Percentiles rank a stretch among this genome's conserved stretches.
phyloP scores from a whole-genome alignment of 148 eudicot species.

The Amaranthus hypochondriacus region DNA sequence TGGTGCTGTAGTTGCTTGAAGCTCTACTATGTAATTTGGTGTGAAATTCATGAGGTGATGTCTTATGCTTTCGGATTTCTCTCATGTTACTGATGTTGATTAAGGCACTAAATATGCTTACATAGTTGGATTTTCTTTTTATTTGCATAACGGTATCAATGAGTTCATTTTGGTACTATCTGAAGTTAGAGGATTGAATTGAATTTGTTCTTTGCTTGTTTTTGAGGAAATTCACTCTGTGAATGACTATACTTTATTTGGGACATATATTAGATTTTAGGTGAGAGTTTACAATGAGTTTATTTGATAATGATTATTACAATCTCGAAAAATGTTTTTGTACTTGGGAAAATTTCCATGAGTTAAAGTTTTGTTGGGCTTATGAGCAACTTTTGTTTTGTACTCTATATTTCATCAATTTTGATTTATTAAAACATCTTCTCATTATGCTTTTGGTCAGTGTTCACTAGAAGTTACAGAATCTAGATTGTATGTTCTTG shows the following conservation, averaged over 20 bases:
- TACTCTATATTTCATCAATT: not conserved
- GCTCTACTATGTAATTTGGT: not conserved
- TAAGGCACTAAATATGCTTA: conserved; percentile 11
- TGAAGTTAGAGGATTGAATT: conserved; percentile 13
- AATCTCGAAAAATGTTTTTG: not conserved
- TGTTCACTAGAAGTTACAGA: not conserved
- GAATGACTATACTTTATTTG: not conserved
- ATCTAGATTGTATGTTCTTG: not conserved
- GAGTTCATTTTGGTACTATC: conserved; percentile 7
- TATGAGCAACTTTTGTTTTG: not conserved
- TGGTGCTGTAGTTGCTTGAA: conserved; percentile 1
- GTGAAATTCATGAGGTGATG: conserved; percentile 27
- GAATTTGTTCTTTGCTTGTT: not conserved
- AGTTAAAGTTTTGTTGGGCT: not conserved
- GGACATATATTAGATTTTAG: not conserved
- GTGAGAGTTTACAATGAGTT: not conserved
- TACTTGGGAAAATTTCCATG: not conserved
- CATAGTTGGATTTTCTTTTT: conserved; percentile 18
- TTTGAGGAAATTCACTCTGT: not conserved
- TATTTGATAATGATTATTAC: not conserved
- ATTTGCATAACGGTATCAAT: conserved; percentile 3
- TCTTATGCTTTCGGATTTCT: conserved; percentile 18
- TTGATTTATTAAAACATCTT: not conserved
- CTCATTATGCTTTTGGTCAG: not conserved
- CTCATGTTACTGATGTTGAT: conserved; percentile 17